A percentile compares a stretch with the other conserved stretches of the same genome.
Evolutionary conservation across 2,329 filamentous ascomycete genomes (phyloP).

Genomic region (Colletotrichum sidae): DNA sequence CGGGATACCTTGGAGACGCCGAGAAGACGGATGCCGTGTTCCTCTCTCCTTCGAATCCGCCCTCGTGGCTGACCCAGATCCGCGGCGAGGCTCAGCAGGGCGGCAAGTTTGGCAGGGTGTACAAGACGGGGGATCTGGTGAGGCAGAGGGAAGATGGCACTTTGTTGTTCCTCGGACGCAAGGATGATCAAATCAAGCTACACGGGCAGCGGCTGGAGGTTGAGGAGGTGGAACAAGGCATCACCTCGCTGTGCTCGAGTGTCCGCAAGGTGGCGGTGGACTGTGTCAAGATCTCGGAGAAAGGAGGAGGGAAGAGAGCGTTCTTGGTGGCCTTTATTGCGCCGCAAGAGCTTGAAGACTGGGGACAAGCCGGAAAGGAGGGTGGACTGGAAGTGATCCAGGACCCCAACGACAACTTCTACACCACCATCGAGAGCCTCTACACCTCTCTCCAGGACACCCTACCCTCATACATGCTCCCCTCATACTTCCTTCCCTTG

Average conservation of each 20-base stretch:
- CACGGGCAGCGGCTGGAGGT: constrained; percentile 20
- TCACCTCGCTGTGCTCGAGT: neutral
- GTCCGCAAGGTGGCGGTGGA: constrained; percentile 1
- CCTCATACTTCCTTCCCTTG: constrained; percentile 32
- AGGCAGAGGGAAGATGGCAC: constrained; percentile 7
- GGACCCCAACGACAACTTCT: neutral
- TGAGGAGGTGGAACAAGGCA: constrained; percentile 13
- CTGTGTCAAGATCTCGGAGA: neutral
- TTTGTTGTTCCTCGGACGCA: constrained; percentile 28
- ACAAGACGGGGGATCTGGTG: constrained; percentile 26
- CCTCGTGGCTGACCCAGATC: neutral
- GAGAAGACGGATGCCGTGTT: neutral
- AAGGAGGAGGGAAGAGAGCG: neutral
- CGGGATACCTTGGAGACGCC: constrained; percentile 8
- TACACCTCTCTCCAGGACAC: neutral
- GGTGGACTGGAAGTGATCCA: neutral
- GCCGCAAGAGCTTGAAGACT: neutral
- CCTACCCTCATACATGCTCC: constrained; percentile 41
- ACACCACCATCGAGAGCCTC: neutral
- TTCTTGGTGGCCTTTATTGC: neutral
- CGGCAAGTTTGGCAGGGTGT: constrained; percentile 1
- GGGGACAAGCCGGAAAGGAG: neutral
- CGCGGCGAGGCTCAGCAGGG: neutral
- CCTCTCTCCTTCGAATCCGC: neutral
- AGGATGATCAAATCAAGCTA: constrained; percentile 39